Evolutionary conservation across 2,329 filamentous ascomycete species (phyloP).

Genomic region (Trichoderma brevicompactum): DNA sequence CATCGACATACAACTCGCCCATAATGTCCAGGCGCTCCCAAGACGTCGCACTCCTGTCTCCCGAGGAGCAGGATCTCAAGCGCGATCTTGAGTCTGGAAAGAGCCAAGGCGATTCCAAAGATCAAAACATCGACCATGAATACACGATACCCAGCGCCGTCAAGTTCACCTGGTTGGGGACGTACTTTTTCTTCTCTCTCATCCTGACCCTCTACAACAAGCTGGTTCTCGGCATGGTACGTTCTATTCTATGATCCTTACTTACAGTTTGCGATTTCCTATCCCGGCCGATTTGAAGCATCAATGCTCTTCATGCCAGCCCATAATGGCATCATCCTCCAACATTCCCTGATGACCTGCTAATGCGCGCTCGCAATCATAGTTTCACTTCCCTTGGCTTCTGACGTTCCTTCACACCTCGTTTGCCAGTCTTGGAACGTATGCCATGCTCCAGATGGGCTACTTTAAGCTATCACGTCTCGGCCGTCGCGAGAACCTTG

Average conservation of each 20-base stretch:
- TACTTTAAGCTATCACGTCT: slow-evolving; percentile 59
- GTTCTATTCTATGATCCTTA: slow-evolving; percentile 34
- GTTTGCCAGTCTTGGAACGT: slow-evolving; percentile 62
- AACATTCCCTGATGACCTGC: background rate
- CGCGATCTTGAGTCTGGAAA: slow-evolving; percentile 37
- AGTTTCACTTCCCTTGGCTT: slow-evolving; percentile 66
- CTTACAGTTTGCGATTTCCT: background rate
- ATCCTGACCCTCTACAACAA: slow-evolving; percentile 63
- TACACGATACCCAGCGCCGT: slow-evolving; percentile 50
- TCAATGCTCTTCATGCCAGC: too few relatives aligned
- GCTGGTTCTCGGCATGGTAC: slow-evolving; percentile 56
- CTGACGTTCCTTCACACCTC: slow-evolving; percentile 62
- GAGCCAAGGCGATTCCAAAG: slow-evolving; percentile 37
- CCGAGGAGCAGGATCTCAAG: slow-evolving; percentile 40
- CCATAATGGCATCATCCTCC: too few relatives aligned
- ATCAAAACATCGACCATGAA: slow-evolving; percentile 49
- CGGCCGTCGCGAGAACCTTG: slow-evolving; percentile 56
- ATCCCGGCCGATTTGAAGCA: too few relatives aligned
- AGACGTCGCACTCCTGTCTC: slow-evolving; percentile 39
- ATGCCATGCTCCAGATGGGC: slow-evolving; percentile 54
- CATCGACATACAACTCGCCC: slow-evolving; percentile 13
- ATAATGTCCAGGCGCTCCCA: slow-evolving; percentile 42
- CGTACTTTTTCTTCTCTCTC: slow-evolving; percentile 56
- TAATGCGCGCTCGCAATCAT: slow-evolving; percentile 12
- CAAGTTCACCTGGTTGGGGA: slow-evolving; percentile 55